Conservation (phyloP, 345 rosid species). For the Euclidium syriacum region DNA sequence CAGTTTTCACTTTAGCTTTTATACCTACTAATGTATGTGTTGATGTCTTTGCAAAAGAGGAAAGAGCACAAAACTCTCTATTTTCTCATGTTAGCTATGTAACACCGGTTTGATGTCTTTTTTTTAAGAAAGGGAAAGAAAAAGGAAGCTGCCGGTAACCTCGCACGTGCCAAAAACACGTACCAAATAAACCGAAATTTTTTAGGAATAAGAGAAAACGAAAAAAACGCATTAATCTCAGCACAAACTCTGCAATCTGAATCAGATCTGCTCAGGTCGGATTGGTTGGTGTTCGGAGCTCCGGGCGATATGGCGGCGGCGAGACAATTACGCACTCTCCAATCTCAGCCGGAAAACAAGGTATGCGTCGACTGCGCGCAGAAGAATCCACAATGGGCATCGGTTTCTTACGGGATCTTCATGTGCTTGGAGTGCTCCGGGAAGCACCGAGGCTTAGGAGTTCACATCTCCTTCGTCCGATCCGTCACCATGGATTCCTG, state of each 20-base stretch:
- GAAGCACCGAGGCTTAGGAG: conserved; percentile 96
- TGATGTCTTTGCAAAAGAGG: no score
- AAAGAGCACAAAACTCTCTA: no score
- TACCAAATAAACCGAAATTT: background rate
- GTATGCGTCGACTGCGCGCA: conserved; percentile 92
- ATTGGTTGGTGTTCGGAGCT: conserved; percentile 18
- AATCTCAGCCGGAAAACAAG: conserved; percentile 78
- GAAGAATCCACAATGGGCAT: conserved; percentile 99
- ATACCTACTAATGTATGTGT: no score
- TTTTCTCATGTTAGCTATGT: no score
- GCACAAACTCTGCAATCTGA: conserved; percentile 14
- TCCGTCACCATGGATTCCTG: conserved; percentile 99
- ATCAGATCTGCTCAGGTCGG: conserved; percentile 26
- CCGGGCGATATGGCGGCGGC: conserved; percentile 60
- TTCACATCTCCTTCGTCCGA: conserved; percentile 98
- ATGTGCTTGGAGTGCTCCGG: conserved; percentile 99
- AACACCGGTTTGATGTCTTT: no score
- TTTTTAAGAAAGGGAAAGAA: no score
- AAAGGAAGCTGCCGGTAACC: conserved; percentile 19
- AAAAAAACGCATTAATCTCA: conserved; percentile 1
- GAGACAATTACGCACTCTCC: conserved; percentile 74
- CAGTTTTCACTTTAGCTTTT: no score
- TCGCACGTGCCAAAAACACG: conserved; percentile 21
- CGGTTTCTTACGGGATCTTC: conserved; percentile 95
- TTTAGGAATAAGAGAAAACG: background rate